Percentiles rank a stretch among this genome's conserved stretches.
Conservation (phyloP, 306 rosid species). For the Castanea crenata region DNA sequence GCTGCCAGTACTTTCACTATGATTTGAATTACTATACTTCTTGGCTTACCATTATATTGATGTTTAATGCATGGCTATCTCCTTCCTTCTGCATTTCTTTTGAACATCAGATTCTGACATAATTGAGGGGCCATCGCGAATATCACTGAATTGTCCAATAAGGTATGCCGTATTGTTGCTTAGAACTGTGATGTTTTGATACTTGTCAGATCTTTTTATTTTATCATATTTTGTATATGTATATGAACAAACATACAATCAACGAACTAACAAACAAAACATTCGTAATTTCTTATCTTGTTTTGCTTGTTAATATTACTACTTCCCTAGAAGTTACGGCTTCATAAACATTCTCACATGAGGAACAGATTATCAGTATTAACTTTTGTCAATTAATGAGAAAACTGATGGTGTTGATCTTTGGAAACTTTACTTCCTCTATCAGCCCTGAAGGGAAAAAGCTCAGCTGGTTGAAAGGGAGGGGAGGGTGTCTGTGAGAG, state of each 20-base stretch:
- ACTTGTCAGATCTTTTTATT: background rate
- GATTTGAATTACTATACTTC: background rate
- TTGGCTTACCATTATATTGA: conserved; percentile 3
- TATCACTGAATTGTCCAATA: conserved; percentile 96
- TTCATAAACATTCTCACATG: background rate
- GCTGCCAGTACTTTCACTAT: background rate
- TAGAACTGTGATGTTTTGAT: conserved; percentile 11
- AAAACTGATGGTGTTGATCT: background rate
- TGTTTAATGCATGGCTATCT: background rate
- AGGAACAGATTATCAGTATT: background rate
- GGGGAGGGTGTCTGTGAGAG: background rate
- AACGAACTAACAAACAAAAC: background rate
- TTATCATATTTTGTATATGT: background rate
- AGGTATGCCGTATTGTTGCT: conserved; percentile 54
- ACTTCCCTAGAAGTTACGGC: background rate
- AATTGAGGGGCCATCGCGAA: conserved; percentile 85
- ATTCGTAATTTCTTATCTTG: background rate
- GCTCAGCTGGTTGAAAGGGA: background rate
- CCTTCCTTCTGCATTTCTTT: background rate
- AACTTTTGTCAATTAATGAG: background rate
- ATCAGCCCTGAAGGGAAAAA: background rate
- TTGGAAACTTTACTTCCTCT: background rate
- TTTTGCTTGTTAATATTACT: background rate
- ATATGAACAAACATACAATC: background rate
- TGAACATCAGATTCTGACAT: conserved; percentile 60